Evolutionary conservation across 495 filamentous ascomycete species (phyloP).

Genomic region (Penicillium simplicissimum): DNA sequence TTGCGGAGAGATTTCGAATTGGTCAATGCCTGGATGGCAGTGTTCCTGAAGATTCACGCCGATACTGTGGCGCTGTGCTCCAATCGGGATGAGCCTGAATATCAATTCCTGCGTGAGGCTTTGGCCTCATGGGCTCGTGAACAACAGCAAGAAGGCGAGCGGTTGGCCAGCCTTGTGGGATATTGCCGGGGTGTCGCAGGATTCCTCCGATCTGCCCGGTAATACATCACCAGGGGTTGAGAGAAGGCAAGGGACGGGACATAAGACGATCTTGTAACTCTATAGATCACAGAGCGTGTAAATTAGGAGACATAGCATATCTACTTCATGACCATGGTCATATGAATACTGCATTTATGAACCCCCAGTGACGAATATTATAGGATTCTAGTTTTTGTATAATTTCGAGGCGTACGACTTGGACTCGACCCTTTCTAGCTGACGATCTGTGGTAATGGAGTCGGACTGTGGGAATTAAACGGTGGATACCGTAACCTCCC

Average conservation of each 20-base stretch:
- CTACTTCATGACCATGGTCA: not conserved
- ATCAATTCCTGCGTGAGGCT: conserved; percentile 48
- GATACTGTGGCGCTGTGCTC: conserved; percentile 53
- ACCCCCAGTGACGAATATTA: not conserved
- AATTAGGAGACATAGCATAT: conserved; percentile 1
- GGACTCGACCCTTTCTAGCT: not conserved
- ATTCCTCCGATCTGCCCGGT: conserved; percentile 70
- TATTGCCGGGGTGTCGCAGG: conserved; percentile 87
- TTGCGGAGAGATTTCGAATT: conserved; percentile 83
- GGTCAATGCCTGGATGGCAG: conserved; percentile 93
- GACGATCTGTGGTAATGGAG: not conserved
- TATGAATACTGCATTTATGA: not conserved
- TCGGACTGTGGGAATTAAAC: not conserved
- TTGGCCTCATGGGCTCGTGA: conserved; percentile 65
- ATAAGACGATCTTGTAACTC: not conserved
- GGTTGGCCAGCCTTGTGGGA: conserved; percentile 75
- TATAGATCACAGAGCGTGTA: not conserved
- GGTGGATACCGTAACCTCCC: not conserved
- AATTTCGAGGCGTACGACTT: not conserved
- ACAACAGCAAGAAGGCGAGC: conserved; percentile 65
- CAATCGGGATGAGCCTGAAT: conserved; percentile 40
- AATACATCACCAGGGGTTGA: not conserved
- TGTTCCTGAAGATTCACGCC: conserved; percentile 78
- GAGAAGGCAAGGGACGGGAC: not conserved
- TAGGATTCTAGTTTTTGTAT: not conserved